A percentile compares a stretch with the other conserved stretches of the same genome.
Conservation (phyloP, 2,329 filamentous ascomycete species). For the Stemphylium beticola region DNA sequence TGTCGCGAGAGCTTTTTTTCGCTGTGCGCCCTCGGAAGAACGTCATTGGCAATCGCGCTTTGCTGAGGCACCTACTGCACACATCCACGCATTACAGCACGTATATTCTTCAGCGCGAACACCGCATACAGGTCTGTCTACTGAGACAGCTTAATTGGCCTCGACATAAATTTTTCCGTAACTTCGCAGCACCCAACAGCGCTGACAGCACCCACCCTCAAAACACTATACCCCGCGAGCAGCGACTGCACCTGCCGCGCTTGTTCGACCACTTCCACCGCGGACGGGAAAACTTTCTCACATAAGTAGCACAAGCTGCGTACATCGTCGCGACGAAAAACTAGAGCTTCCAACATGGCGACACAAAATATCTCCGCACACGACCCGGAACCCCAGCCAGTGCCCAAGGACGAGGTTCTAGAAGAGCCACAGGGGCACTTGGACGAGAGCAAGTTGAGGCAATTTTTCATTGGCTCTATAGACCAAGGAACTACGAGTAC, state of each 20-base stretch:
- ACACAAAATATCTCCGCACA: slow-evolving; percentile 38
- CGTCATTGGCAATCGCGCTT: slow-evolving; percentile 19
- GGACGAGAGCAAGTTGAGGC: slow-evolving; percentile 47
- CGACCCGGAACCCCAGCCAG: slow-evolving; percentile 37
- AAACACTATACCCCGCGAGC: slow-evolving; percentile 3
- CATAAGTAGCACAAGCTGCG: slow-evolving; percentile 4
- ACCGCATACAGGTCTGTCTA: slow-evolving; percentile 1
- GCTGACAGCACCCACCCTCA: neutral
- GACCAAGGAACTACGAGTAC: slow-evolving; percentile 91
- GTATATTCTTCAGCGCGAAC: slow-evolving; percentile 1
- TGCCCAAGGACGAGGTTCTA: slow-evolving; percentile 39
- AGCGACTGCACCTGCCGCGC: slow-evolving; percentile 20
- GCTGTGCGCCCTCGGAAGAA: slow-evolving; percentile 24
- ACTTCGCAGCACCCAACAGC: neutral
- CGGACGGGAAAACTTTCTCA: slow-evolving; percentile 25
- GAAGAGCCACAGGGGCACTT: slow-evolving; percentile 32
- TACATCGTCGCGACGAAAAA: neutral
- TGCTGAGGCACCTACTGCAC: slow-evolving; percentile 5
- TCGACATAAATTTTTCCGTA: slow-evolving; percentile 12
- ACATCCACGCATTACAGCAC: slow-evolving; percentile 5
- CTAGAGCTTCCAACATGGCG: slow-evolving; percentile 25
- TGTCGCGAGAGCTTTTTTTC: slow-evolving; percentile 24
- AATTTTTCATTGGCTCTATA: slow-evolving; percentile 83
- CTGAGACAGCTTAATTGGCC: slow-evolving; percentile 2
- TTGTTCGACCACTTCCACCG: slow-evolving; percentile 14